A percentile compares a stretch with the other conserved stretches of the same genome.
Conservation (phyloP, 108 stramenopile species). For the Skeletonema grethae region DNA sequence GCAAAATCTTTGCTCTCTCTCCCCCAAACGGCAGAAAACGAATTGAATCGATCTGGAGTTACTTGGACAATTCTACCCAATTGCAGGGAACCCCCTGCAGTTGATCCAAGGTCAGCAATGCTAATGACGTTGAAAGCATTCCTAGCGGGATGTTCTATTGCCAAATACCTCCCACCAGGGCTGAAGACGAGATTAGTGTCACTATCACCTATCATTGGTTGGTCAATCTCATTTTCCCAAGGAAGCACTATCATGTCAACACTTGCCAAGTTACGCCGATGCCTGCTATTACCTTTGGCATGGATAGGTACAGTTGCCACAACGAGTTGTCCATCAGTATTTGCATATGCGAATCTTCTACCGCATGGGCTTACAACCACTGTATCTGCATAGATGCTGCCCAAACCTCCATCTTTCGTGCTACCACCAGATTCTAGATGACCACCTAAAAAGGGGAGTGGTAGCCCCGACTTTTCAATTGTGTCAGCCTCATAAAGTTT, state of each 20-base stretch:
- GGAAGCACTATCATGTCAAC: conserved; percentile 44
- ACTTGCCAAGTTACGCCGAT: not conserved
- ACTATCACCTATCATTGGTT: conserved; percentile 57
- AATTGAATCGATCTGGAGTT: conserved; percentile 68
- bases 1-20: conserved; percentile 28
- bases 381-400: conserved; percentile 51
- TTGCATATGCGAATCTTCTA: conserved; percentile 61
- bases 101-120: conserved; percentile 68
- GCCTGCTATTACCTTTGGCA: conserved; percentile 7
- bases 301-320: conserved; percentile 62
- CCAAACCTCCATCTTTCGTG: conserved; percentile 61
- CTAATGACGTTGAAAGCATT: conserved; percentile 73
- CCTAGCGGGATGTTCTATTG: conserved; percentile 59
- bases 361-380: conserved; percentile 72
- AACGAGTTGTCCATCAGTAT: conserved; percentile 68
- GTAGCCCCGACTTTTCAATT: conserved; percentile 48
- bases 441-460: conserved; percentile 70
- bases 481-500: conserved; percentile 8
- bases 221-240: conserved; percentile 55
- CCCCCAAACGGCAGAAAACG: conserved; percentile 54
- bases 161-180: conserved; percentile 67
- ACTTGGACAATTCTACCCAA: conserved; percentile 73
- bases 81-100: conserved; percentile 39
- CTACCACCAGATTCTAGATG: conserved; percentile 58
- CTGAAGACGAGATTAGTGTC: conserved; percentile 43